Evolutionary conservation across 352 stramenopile species (phyloP), one percentile per base, ranked within the genome.

Genomic region (Pythium aquatile): DNA sequence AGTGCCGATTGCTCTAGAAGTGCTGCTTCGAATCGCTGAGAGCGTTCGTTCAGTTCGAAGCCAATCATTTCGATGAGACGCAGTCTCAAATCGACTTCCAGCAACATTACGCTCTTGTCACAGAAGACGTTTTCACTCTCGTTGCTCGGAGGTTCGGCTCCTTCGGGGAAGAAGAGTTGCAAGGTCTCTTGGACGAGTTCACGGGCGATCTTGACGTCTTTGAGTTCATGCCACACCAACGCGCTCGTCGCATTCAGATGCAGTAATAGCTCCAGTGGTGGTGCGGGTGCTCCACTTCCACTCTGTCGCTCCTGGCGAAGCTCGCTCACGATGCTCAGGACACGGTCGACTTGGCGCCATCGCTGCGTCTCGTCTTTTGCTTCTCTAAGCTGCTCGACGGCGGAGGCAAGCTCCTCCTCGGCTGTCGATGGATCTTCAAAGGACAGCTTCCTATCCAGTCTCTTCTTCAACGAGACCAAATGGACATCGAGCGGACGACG

Each of bases 321-420:
- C 4, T 20, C 29, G 1, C 61, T 51, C 10, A 72, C 10, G 1
- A 51, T 30, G 10, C 5, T 9, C 1, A 81, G 47, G 29, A 73
- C 72, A 0, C 65, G 65, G 20, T 58, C 48, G 14, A 84, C 37
- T 14, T 60, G 68, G 16, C 51, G 55, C 37, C 54, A 46, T 26
- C 78, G 71, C 24, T 78, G 74, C 0, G 70, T 59, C 2, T 26
- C 48, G 30, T 94, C 84, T 32, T 87, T 88, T 17, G 60, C 69
- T 9, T 93, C 87, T 61, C 85, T 84, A 5, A 89, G 65, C 49
- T 95, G 85, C 55, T 96, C 90, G 5, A 97, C 37, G 32, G 91
- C 68, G 0, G 76, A 63, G 9, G 81, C 58, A 1, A 93, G 74
- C 69, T 77, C 65, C 24, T 85, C 68, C n/a, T 84, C 72, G 4